phyloP scores from a whole-genome alignment of 2,329 filamentous ascomycete species.

The Leptosphaerulina australis region DNA sequence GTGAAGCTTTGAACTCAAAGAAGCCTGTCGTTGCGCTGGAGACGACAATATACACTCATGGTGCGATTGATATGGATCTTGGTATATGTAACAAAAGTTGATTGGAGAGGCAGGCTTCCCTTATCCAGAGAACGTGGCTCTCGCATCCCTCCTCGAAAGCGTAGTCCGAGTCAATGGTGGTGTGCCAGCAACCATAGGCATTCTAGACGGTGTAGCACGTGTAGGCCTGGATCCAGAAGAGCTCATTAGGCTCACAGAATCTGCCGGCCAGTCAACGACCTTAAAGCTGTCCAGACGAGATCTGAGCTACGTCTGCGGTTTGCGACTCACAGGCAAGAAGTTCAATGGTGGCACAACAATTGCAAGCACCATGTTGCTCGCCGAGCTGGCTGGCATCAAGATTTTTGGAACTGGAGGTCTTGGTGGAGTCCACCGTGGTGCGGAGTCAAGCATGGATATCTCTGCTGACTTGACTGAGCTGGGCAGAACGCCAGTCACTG shows the following conservation, averaged over 20 bases:
- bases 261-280: constrained; percentile 69
- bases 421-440: constrained; percentile 91
- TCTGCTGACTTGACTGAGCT: constrained; percentile 95
- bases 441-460: constrained; percentile 85
- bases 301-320: constrained; percentile 78
- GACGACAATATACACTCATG: constrained; percentile 97
- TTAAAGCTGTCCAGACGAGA: constrained; percentile 88
- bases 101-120: constrained; percentile 62
- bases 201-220: constrained; percentile 80
- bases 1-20: constrained; percentile 72
- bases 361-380: constrained; percentile 88
- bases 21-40: constrained; percentile 91
- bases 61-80: constrained; percentile 47
- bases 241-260: constrained; percentile 69
- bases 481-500: constrained; percentile 84
- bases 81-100: constrained; percentile 8
- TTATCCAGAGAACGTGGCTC: constrained; percentile 72
- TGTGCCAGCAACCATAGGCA: constrained; percentile 87
- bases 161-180: constrained; percentile 77
- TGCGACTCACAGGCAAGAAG: constrained; percentile 69
- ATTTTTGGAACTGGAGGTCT: constrained; percentile 95
- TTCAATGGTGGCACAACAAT: constrained; percentile 93
- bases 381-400: constrained; percentile 83
- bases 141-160: constrained; percentile 80
- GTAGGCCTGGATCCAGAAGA: constrained; percentile 79